phyloP scores from a whole-genome alignment of 495 filamentous ascomycete genomes.

The Penicillium longicatenatum region DNA sequence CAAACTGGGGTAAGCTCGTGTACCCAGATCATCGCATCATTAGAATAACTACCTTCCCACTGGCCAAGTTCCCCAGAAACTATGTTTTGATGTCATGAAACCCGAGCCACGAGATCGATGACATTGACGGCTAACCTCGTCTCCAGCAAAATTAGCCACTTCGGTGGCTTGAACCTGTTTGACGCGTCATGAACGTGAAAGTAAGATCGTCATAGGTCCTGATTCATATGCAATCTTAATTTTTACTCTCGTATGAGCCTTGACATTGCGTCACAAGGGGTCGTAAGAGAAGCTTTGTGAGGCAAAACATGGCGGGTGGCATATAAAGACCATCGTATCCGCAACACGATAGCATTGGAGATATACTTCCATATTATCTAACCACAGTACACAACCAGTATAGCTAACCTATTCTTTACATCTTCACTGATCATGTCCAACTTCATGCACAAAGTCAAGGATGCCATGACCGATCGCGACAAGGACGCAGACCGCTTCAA shows the following conservation, averaged over 20 bases:
- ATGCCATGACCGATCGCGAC: conserved; percentile 48
- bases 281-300: background rate
- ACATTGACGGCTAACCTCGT: background rate
- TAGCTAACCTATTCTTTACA: too few relatives aligned
- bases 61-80: background rate
- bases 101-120: background rate
- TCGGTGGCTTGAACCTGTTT: background rate
- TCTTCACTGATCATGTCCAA: conserved; percentile 49
- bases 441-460: conserved; percentile 69
- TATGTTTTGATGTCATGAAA: background rate
- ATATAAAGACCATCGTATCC: background rate
- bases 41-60: background rate
- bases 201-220: background rate
- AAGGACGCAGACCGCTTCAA: conserved; percentile 6
- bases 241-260: background rate
- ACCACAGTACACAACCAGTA: background rate
- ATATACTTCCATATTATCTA: background rate
- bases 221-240: background rate
- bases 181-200: background rate
- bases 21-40: background rate
- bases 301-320: background rate
- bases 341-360: too few relatives aligned
- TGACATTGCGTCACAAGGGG: background rate
- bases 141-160: background rate
- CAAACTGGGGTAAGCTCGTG: background rate